These are phyloP conservation scores for Talaromyces marneffei DNA, from an alignment of 2,329 filamentous ascomycete species.

Conservation along the genomic window DNA sequence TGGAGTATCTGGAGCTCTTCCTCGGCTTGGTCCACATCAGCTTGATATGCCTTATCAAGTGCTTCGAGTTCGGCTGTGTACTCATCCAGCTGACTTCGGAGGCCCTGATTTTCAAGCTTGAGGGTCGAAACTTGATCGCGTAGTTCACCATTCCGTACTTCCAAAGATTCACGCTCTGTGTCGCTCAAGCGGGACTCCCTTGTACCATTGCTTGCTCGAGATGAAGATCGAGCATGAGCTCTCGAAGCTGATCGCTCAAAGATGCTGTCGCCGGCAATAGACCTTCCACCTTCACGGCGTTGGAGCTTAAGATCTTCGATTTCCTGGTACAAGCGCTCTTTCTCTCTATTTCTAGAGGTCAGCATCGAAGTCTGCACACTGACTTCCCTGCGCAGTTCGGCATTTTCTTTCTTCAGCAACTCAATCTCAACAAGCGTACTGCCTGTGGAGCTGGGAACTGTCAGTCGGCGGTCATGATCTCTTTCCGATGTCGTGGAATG, in stretches of 20 bases:
- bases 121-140: conserved; percentile 81
- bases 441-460: conserved; percentile 53
- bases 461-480: conserved; percentile 31
- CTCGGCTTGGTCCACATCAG: conserved; percentile 71
- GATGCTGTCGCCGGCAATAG: conserved; percentile 74
- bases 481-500: conserved; percentile 31
- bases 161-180: conserved; percentile 75
- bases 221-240: conserved; percentile 67
- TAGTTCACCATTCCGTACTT: conserved; percentile 74
- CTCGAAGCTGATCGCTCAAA: conserved; percentile 91
- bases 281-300: conserved; percentile 56
- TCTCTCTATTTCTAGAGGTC: conserved; percentile 89
- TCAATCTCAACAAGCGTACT: conserved; percentile 75
- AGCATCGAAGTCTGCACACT: conserved; percentile 97
- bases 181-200: conserved; percentile 63
- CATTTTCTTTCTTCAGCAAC: conserved; percentile 84
- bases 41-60: conserved; percentile 66
- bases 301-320: conserved; percentile 94
- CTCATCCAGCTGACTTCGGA: conserved; percentile 74
- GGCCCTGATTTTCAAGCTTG: conserved; percentile 82
- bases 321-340: conserved; percentile 90
- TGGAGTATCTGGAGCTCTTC: conserved; percentile 75
- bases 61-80: conserved; percentile 74
- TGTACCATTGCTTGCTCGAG: conserved; percentile 64
- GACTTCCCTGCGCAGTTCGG: conserved; percentile 83